Evolutionary conservation across 495 filamentous ascomycete genomes (phyloP).

Genomic region (Penicillium coprophilum): DNA sequence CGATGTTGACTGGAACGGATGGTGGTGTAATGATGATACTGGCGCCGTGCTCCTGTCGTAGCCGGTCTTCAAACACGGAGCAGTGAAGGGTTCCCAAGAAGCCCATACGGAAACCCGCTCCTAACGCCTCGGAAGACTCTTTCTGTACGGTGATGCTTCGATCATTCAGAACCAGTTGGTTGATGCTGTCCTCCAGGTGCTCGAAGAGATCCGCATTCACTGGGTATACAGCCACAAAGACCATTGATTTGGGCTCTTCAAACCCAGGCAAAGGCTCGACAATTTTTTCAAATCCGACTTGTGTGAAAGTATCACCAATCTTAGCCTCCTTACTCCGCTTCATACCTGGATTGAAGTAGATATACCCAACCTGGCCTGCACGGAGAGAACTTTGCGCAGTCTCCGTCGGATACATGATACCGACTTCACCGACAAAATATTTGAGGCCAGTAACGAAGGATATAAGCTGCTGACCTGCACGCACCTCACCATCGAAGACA

Average conservation of each 20-base stretch:
- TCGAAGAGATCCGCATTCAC: conserved; percentile 83
- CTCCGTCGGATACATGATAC: conserved; percentile 92
- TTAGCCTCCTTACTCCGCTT: conserved; percentile 92
- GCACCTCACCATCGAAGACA: conserved; percentile 84
- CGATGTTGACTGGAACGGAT: conserved; percentile 84
- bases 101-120: conserved; percentile 89
- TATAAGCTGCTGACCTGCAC: conserved; percentile 75
- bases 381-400: conserved; percentile 76
- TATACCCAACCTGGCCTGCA: conserved; percentile 93
- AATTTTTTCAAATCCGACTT: conserved; percentile 70
- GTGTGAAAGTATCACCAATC: conserved; percentile 92
- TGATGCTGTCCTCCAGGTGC: conserved; percentile 90
- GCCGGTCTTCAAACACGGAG: conserved; percentile 96
- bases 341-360: conserved; percentile 98
- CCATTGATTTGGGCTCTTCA: conserved; percentile 98
- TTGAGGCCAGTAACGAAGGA: conserved; percentile 84
- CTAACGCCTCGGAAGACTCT: conserved; percentile 88
- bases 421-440: conserved; percentile 93
- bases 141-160: conserved; percentile 91
- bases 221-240: conserved; percentile 95
- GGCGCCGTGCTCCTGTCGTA: conserved; percentile 90
- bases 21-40: conserved; percentile 97
- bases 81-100: conserved; percentile 97
- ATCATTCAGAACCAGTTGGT: conserved; percentile 91
- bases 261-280: conserved; percentile 88